Percentiles rank a stretch among this genome's conserved stretches.
Evolutionary conservation across 352 stramenopile species (phyloP).

Genomic region (Globisporangium mamillatum): DNA sequence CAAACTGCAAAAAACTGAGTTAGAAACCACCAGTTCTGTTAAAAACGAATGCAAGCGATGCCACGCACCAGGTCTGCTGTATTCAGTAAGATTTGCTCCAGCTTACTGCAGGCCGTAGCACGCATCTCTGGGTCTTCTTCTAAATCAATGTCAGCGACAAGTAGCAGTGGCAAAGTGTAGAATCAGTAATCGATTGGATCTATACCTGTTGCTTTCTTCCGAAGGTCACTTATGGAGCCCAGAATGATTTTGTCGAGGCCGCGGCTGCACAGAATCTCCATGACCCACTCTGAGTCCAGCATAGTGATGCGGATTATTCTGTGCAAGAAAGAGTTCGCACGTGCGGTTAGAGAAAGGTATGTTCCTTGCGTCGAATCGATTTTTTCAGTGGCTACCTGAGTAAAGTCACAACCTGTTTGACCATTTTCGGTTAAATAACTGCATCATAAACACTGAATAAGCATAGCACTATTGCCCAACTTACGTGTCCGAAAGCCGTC

Average conservation of each 20-base stretch:
- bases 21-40: not conserved
- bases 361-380: not conserved
- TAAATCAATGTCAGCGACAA: not conserved
- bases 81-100: slow-evolving; percentile 9
- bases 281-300: slow-evolving; percentile 20
- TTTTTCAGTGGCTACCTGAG: slow-evolving; percentile 1
- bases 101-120: not conserved
- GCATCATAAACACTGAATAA: not conserved
- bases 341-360: not conserved
- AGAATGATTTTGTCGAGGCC: slow-evolving; percentile 15
- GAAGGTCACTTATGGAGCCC: slow-evolving; percentile 12
- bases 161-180: not conserved
- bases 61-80: slow-evolving; percentile 8
- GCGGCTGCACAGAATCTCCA: slow-evolving; percentile 10
- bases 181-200: not conserved
- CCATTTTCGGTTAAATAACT: not conserved
- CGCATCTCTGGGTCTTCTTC: not conserved
- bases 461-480: not conserved
- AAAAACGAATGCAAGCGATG: not conserved
- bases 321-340: not conserved
- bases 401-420: slow-evolving; percentile 6
- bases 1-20: slow-evolving; percentile 23
- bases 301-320: slow-evolving; percentile 18
- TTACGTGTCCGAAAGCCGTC: slow-evolving; percentile 21
- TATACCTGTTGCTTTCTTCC: slow-evolving; percentile 16